Conservation (phyloP, 352 stramenopile genomes). For the Aphanomyces invadans region DNA sequence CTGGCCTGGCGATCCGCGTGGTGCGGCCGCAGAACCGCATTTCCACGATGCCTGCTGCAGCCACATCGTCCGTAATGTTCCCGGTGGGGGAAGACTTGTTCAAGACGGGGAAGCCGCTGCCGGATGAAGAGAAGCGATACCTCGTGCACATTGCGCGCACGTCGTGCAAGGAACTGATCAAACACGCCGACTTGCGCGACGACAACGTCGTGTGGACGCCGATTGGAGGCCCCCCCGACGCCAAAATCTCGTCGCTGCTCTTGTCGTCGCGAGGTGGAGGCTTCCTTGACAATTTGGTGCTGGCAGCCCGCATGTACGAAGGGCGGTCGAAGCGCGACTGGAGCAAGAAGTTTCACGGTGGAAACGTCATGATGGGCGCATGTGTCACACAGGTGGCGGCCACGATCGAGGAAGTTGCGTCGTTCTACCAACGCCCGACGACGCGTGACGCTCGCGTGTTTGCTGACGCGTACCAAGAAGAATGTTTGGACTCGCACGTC, state of each 20-base stretch:
- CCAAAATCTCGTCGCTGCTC: not conserved
- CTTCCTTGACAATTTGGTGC: not conserved
- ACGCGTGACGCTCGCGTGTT: conserved; percentile 14
- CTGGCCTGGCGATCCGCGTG: not conserved
- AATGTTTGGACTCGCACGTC: conserved; percentile 15
- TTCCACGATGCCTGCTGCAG: not conserved
- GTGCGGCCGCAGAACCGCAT: not conserved
- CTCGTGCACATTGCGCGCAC: conserved; percentile 22
- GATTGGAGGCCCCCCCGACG: conserved; percentile 1
- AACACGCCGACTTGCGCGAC: conserved; percentile 20
- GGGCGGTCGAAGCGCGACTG: conserved; percentile 18
- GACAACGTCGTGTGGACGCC: conserved; percentile 15
- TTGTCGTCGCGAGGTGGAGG: not conserved
- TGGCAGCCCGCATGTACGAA: conserved; percentile 21
- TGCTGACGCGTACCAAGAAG: conserved; percentile 4
- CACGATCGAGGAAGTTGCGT: conserved; percentile 19
- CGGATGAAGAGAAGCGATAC: conserved; percentile 21
- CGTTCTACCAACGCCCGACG: conserved; percentile 17
- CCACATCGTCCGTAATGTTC: conserved; percentile 2
- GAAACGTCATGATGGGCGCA: conserved; percentile 21
- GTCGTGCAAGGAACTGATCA: conserved; percentile 25
- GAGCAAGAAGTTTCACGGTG: conserved; percentile 12
- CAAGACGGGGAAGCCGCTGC: not conserved
- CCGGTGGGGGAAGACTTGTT: conserved; percentile 17
- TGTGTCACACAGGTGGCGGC: conserved; percentile 21